Base-by-base conservation (phyloP, 805 yeast species). In the Pichia manshurica region DNA sequence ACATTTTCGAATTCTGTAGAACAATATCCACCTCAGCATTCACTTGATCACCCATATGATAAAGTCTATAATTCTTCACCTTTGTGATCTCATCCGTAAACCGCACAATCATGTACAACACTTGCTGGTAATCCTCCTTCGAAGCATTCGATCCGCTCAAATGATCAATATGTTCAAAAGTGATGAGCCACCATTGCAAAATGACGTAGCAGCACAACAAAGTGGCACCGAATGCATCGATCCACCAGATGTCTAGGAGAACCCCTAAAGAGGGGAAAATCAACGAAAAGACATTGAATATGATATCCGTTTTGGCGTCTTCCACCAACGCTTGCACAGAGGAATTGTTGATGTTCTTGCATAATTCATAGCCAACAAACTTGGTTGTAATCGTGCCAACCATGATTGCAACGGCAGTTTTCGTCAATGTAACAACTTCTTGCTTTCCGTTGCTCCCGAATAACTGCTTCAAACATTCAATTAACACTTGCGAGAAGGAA, bases 241-340 rank as follows among this genome's bases (percentile, higher is more conserved):
- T 57, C 87, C 88, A 82, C 83, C 87, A 81, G 16, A 73, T 56
- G 17, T 72, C 62, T 16, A 74, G 61, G n/a, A 61, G 55, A 46
- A 71, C 67, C 1, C 91, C 91, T 0, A 75, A 38, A 0, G 81
- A 52, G 0, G 95, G 95, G 72, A 85, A 83, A 15, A 85, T 51
- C 22, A 86, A 72, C 1, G 93, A 84, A 38, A 83, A 82, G 1
- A 73, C 57, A 65, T 86, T 86, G 70, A 85, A 85, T 3, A 84
- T 74, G 29, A 85, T 76, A 62, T 86, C 95, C 0, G 90, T 85
- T 64, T 74, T 71, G 0, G 93, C 93, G 64, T 86, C 95, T 62
- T 84, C 91, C 2, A 90, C 87, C 47, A 85, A 67, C 0, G 95
- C 95, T 58, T 80, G 84, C 2, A 86, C 82, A 0, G 89, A 79